Percentiles rank a stretch among this genome's conserved stretches.
Conservation (phyloP, 768 basidiomycete genomes). For the Suillus subalutaceus region DNA sequence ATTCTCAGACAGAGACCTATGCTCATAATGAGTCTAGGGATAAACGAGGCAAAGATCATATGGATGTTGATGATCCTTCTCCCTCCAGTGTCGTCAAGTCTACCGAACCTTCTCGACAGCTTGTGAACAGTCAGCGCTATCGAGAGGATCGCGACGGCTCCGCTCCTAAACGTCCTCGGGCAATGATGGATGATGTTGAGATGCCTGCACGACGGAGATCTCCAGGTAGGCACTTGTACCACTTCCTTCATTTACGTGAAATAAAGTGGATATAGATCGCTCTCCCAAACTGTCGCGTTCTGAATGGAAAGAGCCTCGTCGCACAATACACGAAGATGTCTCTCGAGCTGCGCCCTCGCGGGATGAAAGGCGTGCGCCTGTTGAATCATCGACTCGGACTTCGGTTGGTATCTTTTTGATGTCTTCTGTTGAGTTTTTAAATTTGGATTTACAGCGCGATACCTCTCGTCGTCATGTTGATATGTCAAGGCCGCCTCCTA, state of each 20-base stretch:
- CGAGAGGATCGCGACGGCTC: slow-evolving; percentile 26
- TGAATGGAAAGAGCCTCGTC: slow-evolving; percentile 3
- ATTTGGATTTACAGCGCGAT: slow-evolving; percentile 23
- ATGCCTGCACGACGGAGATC: background rate
- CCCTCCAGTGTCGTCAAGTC: slow-evolving; percentile 18
- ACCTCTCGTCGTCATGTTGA: slow-evolving; percentile 16
- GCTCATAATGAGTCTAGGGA: slow-evolving; percentile 23
- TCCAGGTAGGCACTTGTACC: background rate
- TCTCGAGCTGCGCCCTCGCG: slow-evolving; percentile 19
- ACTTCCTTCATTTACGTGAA: background rate
- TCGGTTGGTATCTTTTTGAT: slow-evolving; percentile 21
- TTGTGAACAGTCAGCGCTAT: slow-evolving; percentile 19
- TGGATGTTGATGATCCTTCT: slow-evolving; percentile 31
- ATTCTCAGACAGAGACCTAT: slow-evolving; percentile 16
- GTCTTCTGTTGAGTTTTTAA: background rate
- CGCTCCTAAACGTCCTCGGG: slow-evolving; percentile 38
- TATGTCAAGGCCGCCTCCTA: slow-evolving; percentile 14
- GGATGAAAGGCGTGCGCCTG: slow-evolving; percentile 21
- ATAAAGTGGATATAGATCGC: background rate
- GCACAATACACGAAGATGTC: slow-evolving; percentile 13
- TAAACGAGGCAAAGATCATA: slow-evolving; percentile 22
- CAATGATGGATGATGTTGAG: slow-evolving; percentile 34
- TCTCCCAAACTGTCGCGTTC: background rate
- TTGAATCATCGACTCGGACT: slow-evolving; percentile 17
- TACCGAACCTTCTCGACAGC: slow-evolving; percentile 24